A percentile compares a stretch with the other conserved stretches of the same genome.
Conservation (phyloP, 345 rosid genomes). For the Nephelium lappaceum region DNA sequence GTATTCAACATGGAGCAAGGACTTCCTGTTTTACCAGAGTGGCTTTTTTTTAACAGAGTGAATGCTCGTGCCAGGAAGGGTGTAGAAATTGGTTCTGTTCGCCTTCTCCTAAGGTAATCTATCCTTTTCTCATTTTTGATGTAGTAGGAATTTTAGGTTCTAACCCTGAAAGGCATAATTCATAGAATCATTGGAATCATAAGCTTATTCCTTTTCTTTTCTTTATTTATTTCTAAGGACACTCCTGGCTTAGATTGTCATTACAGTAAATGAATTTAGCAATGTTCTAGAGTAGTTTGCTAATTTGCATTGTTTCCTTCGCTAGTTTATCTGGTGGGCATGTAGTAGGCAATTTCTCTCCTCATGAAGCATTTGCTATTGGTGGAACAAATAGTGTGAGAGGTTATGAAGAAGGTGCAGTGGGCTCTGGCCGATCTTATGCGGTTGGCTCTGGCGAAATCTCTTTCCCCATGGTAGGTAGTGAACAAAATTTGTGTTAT, state of each 20-base stretch:
- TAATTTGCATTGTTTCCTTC: constrained; percentile 25
- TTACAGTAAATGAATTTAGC: neutral
- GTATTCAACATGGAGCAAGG: constrained; percentile 93
- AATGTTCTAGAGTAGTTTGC: constrained; percentile 14
- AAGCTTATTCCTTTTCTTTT: neutral
- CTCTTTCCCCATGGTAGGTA: constrained; percentile 81
- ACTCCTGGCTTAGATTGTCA: constrained; percentile 5
- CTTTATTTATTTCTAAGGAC: neutral
- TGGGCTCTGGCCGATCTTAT: constrained; percentile 92
- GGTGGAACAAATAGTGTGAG: constrained; percentile 97
- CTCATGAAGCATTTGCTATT: constrained; percentile 91
- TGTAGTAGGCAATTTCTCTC: constrained; percentile 85
- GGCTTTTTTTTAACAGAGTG: constrained; percentile 87
- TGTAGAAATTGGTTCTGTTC: constrained; percentile 75
- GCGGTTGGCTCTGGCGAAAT: constrained; percentile 84
- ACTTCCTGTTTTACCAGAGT: constrained; percentile 79
- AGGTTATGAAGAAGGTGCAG: constrained; percentile 98
- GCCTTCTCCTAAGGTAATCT: constrained; percentile 65
- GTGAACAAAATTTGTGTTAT: constrained; percentile 9
- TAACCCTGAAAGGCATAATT: constrained; percentile 2
- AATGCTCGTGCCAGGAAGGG: constrained; percentile 86
- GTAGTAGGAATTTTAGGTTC: neutral
- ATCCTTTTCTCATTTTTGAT: neutral
- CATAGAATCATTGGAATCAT: constrained; percentile 2
- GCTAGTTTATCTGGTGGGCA: constrained; percentile 85